Evolutionary conservation across 1,284 basidiomycete genomes (phyloP).

Genomic region (Cystobasidiaceae sp.): DNA sequence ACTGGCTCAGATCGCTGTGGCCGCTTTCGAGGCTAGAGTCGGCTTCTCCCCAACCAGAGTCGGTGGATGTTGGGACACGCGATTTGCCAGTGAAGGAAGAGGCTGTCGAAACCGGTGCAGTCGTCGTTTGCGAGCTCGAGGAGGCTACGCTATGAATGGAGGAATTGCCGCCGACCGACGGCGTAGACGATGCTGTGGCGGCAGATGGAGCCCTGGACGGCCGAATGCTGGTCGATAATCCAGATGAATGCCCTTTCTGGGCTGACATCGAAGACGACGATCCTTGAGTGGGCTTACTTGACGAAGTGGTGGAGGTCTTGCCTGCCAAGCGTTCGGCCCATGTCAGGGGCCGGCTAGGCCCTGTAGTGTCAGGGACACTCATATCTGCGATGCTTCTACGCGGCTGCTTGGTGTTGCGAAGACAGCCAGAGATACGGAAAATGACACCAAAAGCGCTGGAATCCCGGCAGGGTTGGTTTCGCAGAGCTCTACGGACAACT

Average conservation of each 20-base stretch:
- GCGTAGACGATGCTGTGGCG: no score
- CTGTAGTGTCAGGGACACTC: no score
- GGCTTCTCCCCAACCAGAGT: slow-evolving; percentile 16
- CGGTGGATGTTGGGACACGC: not conserved
- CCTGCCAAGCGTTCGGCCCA: slow-evolving; percentile 23
- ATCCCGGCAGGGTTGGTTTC: no score
- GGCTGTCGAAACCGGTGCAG: not conserved
- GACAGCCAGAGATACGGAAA: no score
- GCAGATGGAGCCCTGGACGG: no score
- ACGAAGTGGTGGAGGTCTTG: slow-evolving; percentile 1
- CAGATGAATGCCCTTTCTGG: not conserved
- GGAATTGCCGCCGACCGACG: not conserved
- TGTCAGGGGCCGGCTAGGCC: slow-evolving; percentile 9
- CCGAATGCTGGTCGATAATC: no score
- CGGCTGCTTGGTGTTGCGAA: no score
- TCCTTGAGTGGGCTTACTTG: not conserved
- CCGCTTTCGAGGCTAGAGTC: slow-evolving; percentile 7
- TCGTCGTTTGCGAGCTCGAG: not conserved
- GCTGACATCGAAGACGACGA: no score
- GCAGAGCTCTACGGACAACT: no score
- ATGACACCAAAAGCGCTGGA: no score
- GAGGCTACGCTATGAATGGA: not conserved
- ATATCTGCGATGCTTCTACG: no score
- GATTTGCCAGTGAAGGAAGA: not conserved
- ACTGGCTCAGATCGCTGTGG: not conserved